Evolutionary conservation across 768 basidiomycete genomes (phyloP).

Genomic region (Calocera viscosa): DNA sequence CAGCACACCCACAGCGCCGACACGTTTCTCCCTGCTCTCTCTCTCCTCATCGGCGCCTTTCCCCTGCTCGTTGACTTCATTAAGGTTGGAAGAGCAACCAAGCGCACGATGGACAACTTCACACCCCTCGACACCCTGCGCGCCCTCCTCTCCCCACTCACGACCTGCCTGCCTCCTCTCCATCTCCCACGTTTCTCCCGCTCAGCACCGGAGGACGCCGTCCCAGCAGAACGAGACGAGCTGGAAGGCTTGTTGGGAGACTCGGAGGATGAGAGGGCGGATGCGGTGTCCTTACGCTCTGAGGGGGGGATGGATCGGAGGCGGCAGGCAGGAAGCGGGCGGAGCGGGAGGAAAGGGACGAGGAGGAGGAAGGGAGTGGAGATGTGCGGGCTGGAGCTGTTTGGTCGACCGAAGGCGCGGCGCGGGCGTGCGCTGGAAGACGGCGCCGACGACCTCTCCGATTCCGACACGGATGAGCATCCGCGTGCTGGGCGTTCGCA

Average conservation of each 20-base stretch:
- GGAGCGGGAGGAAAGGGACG: background rate
- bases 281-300: too few relatives aligned
- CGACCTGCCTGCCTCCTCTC: background rate
- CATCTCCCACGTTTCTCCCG: too few relatives aligned
- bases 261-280: background rate
- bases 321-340: too few relatives aligned
- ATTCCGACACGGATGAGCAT: background rate
- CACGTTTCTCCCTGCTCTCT: too few relatives aligned
- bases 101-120: background rate
- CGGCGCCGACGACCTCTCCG: background rate
- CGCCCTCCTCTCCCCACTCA: background rate
- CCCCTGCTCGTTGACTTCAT: too few relatives aligned
- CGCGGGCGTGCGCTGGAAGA: background rate
- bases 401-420: background rate
- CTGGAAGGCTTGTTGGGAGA: background rate
- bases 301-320: too few relatives aligned
- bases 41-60: too few relatives aligned
- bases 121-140: conserved; percentile 4
- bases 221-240: background rate
- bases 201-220: background rate
- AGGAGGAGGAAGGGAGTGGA: background rate
- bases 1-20: too few relatives aligned
- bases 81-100: too few relatives aligned
- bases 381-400: background rate
- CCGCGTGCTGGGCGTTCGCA: background rate